A percentile compares a stretch with the other conserved stretches of the same genome.
Conservation (phyloP, 1,284 basidiomycete species). For the Cryptococcus neoformans region DNA sequence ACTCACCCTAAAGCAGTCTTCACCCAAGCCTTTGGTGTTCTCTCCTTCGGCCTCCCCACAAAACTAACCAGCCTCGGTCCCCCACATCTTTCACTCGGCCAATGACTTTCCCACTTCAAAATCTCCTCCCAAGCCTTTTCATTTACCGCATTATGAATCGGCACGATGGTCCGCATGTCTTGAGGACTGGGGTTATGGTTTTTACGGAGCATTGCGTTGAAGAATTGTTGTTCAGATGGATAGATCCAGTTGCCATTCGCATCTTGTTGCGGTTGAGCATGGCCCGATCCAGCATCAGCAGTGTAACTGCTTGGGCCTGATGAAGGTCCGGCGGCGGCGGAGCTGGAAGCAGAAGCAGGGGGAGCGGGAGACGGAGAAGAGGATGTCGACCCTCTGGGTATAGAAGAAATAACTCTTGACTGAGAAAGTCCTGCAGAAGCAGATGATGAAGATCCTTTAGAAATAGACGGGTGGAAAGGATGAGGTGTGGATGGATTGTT, state of each 20-base stretch:
- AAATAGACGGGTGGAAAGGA: slow-evolving; percentile 33
- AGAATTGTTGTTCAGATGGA: slow-evolving; percentile 98
- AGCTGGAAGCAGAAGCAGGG: slow-evolving; percentile 3
- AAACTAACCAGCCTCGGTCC: slow-evolving; percentile 55
- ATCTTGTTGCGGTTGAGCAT: slow-evolving; percentile 13
- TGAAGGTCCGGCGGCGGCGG: background rate
- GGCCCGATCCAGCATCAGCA: background rate
- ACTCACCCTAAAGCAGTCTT: slow-evolving; percentile 83
- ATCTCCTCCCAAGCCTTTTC: slow-evolving; percentile 93
- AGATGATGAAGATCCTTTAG: slow-evolving; percentile 8
- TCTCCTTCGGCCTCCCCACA: slow-evolving; percentile 51
- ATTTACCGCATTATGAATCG: slow-evolving; percentile 99
- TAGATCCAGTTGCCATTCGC: slow-evolving; percentile 79
- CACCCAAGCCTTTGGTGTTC: slow-evolving; percentile 75
- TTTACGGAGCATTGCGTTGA: slow-evolving; percentile 90
- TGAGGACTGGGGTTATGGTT: slow-evolving; percentile 69
- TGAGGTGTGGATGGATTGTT: slow-evolving; percentile 29
- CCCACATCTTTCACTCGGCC: slow-evolving; percentile 75
- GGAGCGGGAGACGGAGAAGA: slow-evolving; percentile 6
- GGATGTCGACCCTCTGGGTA: slow-evolving; percentile 59
- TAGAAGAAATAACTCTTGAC: slow-evolving; percentile 80
- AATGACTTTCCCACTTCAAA: slow-evolving; percentile 79
- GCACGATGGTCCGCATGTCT: slow-evolving; percentile 95
- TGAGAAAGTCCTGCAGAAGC: slow-evolving; percentile 35
- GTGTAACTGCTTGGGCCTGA: background rate